Percentiles rank a stretch among this genome's conserved stretches.
phyloP scores from a whole-genome alignment of 164 flowering plant genomes.

The Magnolia officinalis region DNA sequence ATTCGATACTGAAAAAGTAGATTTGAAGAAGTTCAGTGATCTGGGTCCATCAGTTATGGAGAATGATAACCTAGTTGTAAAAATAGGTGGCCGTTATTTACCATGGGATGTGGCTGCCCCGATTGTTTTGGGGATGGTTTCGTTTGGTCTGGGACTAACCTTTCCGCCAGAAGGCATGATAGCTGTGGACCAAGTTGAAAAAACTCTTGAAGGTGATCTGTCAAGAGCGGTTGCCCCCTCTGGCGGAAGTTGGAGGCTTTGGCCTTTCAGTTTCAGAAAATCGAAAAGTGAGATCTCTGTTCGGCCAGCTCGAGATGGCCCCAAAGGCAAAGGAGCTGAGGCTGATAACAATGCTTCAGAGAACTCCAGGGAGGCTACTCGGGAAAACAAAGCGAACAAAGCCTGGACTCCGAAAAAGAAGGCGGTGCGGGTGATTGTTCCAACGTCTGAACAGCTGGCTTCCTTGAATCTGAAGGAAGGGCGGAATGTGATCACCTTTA shows the following conservation, averaged over 20 bases:
- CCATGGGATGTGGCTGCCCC: slow-evolving; percentile 50
- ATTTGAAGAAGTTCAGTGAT: slow-evolving; percentile 33
- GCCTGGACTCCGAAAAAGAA: slow-evolving; percentile 30
- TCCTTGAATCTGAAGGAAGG: slow-evolving; percentile 85
- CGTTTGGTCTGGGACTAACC: slow-evolving; percentile 28
- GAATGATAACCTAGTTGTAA: slow-evolving; percentile 44
- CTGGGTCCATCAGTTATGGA: slow-evolving; percentile 37
- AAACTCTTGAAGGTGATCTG: slow-evolving; percentile 33
- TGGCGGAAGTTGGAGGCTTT: slow-evolving; percentile 56
- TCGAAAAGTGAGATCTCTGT: slow-evolving; percentile 30
- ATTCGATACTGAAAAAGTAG: slow-evolving; percentile 54
- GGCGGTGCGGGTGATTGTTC: slow-evolving; percentile 38
- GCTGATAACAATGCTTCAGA: slow-evolving; percentile 27
- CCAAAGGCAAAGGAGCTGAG: slow-evolving; percentile 17
- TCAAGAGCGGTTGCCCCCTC: slow-evolving; percentile 29
- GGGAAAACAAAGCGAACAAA: slow-evolving; percentile 13
- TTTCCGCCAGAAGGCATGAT: slow-evolving; percentile 44
- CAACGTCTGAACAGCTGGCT: slow-evolving; percentile 84
- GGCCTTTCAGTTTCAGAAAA: slow-evolving; percentile 60
- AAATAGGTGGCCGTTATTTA: slow-evolving; percentile 36
- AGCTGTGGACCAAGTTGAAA: slow-evolving; percentile 40
- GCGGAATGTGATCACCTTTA: slow-evolving; percentile 64
- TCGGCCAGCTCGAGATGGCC: slow-evolving; percentile 21
- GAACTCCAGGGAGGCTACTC: slow-evolving; percentile 11
- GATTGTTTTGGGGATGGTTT: slow-evolving; percentile 37